Percentiles rank a stretch among this genome's conserved stretches.
phyloP scores from a whole-genome alignment of 2,329 filamentous ascomycete species.

The Sporothrix dimorphospora region DNA sequence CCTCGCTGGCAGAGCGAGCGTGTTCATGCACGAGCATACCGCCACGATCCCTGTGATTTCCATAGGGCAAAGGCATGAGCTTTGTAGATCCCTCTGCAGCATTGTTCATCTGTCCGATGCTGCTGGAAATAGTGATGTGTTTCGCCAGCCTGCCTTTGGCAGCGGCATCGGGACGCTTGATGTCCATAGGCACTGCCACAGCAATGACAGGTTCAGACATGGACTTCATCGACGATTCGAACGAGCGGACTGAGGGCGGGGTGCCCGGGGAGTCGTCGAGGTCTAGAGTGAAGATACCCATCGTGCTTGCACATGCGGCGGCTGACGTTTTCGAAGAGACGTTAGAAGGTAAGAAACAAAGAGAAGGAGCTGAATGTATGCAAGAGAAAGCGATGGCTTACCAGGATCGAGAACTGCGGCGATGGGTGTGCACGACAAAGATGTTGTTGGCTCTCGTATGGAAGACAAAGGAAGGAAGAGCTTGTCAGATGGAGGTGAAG shows the following conservation, averaged over 20 bases:
- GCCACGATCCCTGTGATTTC: too few relatives aligned
- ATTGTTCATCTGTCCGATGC: background rate
- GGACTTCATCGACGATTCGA: background rate
- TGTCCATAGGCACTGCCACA: background rate
- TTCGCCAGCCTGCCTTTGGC: background rate
- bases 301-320: background rate
- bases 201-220: background rate
- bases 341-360: too few relatives aligned
- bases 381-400: too few relatives aligned
- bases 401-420: too few relatives aligned
- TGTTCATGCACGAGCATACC: background rate
- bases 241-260: background rate
- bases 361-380: too few relatives aligned
- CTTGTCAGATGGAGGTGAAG: background rate
- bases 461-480: background rate
- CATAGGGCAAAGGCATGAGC: too few relatives aligned
- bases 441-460: background rate
- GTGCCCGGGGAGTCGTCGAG: background rate
- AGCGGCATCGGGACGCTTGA: background rate
- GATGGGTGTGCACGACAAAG: background rate
- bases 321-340: too few relatives aligned
- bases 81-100: background rate
- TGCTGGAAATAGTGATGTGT: background rate
- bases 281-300: background rate
- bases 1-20: background rate